Conservation (phyloP, 345 rosid genomes). For the Eucalyptus cladocalyx region DNA sequence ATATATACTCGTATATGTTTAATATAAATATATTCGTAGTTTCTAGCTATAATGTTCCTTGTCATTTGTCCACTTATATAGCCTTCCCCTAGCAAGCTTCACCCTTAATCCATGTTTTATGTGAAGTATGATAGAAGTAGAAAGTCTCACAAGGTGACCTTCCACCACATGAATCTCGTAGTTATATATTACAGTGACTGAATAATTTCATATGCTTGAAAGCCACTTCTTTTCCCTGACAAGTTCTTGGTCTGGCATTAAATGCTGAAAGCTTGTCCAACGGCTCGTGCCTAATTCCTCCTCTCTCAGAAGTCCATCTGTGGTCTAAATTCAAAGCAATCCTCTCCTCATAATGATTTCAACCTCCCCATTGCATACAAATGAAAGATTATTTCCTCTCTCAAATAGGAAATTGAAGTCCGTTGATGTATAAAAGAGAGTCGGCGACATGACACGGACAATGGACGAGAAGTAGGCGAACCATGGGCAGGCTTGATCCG, state of each 20-base stretch:
- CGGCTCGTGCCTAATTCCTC: constrained; percentile 16
- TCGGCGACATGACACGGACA: too few relatives aligned
- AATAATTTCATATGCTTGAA: constrained; percentile 36
- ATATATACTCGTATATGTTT: not conserved
- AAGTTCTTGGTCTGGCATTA: constrained; percentile 54
- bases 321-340: constrained; percentile 18
- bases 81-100: constrained; percentile 4
- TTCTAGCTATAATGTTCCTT: not conserved
- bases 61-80: not conserved
- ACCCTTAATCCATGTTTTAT: constrained; percentile 30
- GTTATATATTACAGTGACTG: constrained; percentile 24
- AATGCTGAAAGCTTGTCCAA: constrained; percentile 42
- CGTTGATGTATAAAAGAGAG: too few relatives aligned
- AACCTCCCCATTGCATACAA: constrained; percentile 17
- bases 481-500: too few relatives aligned
- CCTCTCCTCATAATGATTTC: constrained; percentile 19
- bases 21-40: not conserved
- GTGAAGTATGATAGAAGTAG: constrained; percentile 25
- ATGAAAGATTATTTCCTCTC: not conserved
- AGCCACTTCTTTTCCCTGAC: constrained; percentile 44
- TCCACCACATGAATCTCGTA: constrained; percentile 25
- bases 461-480: too few relatives aligned
- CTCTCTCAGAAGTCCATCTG: constrained; percentile 18
- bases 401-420: too few relatives aligned
- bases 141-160: constrained; percentile 15